Percentiles rank a stretch among this genome's conserved stretches.
These are phyloP conservation scores for Kalmusia sp. DNA, from an alignment of 2,329 filamentous ascomycete species.

Conservation along the genomic window DNA sequence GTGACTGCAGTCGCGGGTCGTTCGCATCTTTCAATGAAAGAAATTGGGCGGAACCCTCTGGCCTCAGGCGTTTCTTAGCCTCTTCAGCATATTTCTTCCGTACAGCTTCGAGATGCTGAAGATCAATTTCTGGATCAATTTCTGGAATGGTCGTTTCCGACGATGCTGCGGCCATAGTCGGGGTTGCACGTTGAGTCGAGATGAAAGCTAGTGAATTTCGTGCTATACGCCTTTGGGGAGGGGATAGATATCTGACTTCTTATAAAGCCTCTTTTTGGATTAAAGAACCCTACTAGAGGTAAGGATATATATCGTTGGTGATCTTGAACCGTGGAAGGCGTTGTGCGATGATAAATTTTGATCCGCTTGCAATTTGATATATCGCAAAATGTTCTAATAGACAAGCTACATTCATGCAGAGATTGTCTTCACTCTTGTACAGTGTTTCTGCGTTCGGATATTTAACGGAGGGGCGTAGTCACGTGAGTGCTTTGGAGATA, in stretches of 20 bases:
- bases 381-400: not conserved
- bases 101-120: not conserved
- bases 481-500: not conserved
- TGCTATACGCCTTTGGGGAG: no score
- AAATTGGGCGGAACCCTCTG: constrained; percentile 5
- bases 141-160: not conserved
- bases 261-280: no score
- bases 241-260: no score
- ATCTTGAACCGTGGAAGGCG: no score
- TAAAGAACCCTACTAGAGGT: no score
- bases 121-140: not conserved
- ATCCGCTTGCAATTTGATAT: not conserved
- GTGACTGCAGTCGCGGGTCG: not conserved
- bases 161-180: not conserved
- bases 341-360: no score
- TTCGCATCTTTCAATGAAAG: not conserved
- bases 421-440: not conserved
- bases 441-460: no score
- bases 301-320: no score
- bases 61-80: not conserved
- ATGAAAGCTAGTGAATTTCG: no score
- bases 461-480: not conserved
- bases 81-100: constrained; percentile 6
- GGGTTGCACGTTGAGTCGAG: no score
- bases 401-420: not conserved